These are phyloP conservation scores for Trichoderma reesei DNA, from an alignment of 495 filamentous ascomycete genomes.

Conservation along the genomic window DNA sequence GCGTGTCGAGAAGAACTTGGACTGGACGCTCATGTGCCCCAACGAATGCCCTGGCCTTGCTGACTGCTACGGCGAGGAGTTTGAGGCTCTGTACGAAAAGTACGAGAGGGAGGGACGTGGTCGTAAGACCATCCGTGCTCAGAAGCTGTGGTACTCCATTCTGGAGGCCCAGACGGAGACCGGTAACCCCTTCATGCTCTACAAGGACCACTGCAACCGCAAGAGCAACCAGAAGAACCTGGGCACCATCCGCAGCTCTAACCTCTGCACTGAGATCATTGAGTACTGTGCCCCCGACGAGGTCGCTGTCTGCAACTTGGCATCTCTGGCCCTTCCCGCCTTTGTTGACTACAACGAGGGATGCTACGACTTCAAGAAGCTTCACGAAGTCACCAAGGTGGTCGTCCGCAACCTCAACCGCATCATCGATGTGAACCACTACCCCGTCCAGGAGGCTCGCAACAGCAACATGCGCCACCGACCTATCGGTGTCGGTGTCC, in stretches of 20 bases:
- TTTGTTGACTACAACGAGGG: conserved; percentile 76
- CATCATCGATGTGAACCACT: conserved; percentile 96
- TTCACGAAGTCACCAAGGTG: conserved; percentile 85
- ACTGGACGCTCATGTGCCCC: conserved; percentile 97
- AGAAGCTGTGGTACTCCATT: conserved; percentile 98
- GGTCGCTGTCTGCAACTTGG: conserved; percentile 97
- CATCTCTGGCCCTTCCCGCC: conserved; percentile 81
- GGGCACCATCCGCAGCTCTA: conserved; percentile 94
- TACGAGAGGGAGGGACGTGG: conserved; percentile 88
- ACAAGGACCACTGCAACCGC: conserved; percentile 95
- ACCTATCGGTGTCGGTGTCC: conserved; percentile 91
- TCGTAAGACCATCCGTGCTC: conserved; percentile 84
- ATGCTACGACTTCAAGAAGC: conserved; percentile 85
- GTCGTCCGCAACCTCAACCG: conserved; percentile 90
- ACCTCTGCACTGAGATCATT: conserved; percentile 96
- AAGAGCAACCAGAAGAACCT: conserved; percentile 99
- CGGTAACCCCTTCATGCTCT: conserved; percentile 97
- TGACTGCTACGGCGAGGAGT: conserved; percentile 95
- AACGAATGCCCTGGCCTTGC: conserved; percentile 90
- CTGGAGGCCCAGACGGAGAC: conserved; percentile 97
- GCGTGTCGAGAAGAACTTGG: conserved; percentile 87
- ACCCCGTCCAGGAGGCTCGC: conserved; percentile 86
- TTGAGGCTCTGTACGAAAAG: conserved; percentile 86
- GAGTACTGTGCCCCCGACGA: conserved; percentile 96
- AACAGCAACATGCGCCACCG: conserved; percentile 93